A percentile compares a stretch with the other conserved stretches of the same genome.
These are phyloP conservation scores for Tylopilus intermedius DNA, from an alignment of 768 basidiomycete genomes.

Conservation along the genomic window DNA sequence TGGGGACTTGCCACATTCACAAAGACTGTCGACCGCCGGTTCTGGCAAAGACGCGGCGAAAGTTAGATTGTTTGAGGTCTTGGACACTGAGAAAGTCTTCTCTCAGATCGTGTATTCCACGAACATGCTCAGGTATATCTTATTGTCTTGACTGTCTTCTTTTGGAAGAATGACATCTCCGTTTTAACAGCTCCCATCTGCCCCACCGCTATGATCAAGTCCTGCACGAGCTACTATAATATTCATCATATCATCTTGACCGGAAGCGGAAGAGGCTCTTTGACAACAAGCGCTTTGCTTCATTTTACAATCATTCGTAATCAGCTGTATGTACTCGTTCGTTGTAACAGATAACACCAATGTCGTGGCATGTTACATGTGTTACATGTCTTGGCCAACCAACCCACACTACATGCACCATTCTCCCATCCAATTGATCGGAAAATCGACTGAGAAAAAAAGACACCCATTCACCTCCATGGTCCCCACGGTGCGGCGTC, in stretches of 20 bases:
- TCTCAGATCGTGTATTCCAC: slow-evolving; percentile 74
- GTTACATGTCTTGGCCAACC: not conserved
- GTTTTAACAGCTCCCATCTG: slow-evolving; percentile 54
- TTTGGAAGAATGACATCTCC: slow-evolving; percentile 2
- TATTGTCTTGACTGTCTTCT: not conserved
- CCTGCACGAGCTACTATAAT: slow-evolving; percentile 61
- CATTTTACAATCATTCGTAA: slow-evolving; percentile 1
- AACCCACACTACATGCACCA: not conserved
- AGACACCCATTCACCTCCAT: not conserved
- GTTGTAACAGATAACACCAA: slow-evolving; percentile 15
- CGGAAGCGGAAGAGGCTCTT: slow-evolving; percentile 1
- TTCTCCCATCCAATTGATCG: not conserved
- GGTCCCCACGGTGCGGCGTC: not conserved
- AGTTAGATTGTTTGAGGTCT: slow-evolving; percentile 70
- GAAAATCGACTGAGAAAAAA: not conserved
- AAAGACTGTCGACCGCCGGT: slow-evolving; percentile 18
- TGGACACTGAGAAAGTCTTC: slow-evolving; percentile 73
- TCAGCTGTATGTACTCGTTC: slow-evolving; percentile 11
- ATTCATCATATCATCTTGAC: slow-evolving; percentile 1
- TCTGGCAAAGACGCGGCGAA: slow-evolving; percentile 38
- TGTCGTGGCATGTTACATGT: not conserved
- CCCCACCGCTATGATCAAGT: slow-evolving; percentile 78
- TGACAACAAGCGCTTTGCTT: not conserved
- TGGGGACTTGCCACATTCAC: slow-evolving; percentile 57
- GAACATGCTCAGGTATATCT: slow-evolving; percentile 72